These are phyloP conservation scores for Ceratobasidium sp. DNA, from an alignment of 1,284 basidiomycete genomes.

Conservation along the genomic window DNA sequence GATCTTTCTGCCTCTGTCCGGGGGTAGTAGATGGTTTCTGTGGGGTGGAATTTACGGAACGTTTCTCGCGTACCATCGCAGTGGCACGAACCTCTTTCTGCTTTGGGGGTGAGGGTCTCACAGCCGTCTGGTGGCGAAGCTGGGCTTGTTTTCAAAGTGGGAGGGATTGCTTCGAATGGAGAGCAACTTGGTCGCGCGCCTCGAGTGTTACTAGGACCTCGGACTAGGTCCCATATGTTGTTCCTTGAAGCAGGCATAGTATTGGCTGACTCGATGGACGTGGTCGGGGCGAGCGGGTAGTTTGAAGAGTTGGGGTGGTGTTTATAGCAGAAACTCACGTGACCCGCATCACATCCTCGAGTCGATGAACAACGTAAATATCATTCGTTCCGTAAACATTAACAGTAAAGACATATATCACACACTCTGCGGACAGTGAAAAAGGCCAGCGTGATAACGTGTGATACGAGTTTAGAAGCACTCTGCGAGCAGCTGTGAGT, in stretches of 20 bases:
- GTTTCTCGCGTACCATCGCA: not conserved
- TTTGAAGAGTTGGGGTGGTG: not conserved
- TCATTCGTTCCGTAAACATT: constrained; percentile 37
- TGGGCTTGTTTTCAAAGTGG: not conserved
- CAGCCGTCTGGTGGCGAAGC: not conserved
- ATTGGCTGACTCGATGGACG: not conserved
- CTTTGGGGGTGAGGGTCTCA: not conserved
- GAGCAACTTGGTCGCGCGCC: too few species aligned
- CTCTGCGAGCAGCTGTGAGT: constrained; percentile 34
- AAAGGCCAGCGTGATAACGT: not conserved
- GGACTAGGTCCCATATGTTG: constrained; percentile 30
- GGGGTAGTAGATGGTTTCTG: constrained; percentile 27
- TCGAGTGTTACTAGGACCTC: not conserved
- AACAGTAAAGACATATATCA: constrained; percentile 14
- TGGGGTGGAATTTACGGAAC: not conserved
- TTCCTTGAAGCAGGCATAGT: not conserved
- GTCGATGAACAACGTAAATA: constrained; percentile 26
- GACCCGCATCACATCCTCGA: not conserved
- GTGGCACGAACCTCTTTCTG: not conserved
- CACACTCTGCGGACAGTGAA: not conserved
- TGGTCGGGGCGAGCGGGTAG: not conserved
- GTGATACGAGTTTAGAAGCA: constrained; percentile 40
- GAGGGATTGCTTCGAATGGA: not conserved
- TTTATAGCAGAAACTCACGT: not conserved
- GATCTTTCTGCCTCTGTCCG: constrained; percentile 2